Base-by-base conservation (phyloP, 306 rosid genomes). In the Biancaea sappan region DNA sequence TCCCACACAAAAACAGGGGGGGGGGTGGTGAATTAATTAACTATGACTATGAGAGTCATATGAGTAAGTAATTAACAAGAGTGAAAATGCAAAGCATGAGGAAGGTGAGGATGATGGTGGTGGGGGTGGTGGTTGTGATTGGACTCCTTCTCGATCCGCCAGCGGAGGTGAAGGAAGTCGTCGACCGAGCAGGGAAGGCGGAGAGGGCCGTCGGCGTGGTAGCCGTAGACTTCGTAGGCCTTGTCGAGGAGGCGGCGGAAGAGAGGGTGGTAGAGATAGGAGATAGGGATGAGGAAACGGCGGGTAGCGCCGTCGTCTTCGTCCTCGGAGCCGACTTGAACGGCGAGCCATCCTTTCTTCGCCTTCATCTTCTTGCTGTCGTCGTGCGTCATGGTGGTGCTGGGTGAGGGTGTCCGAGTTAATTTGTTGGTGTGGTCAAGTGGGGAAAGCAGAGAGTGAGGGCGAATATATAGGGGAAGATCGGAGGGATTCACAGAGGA, bases 161-260 rank as follows among this genome's bases (percentile, higher is more conserved):
- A 89, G 0, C 87, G 86, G 26, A 87, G 90, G 24, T 89, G 88
- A 29, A 87, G 81, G 13, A 89, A 89, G 19, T 85, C 93, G 5
- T 90, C 96, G 13, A 90, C 85, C 2, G 93, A 88, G 60, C 96
- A 90, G 0, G 93, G 96, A 0, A 90, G 93, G 51, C 81, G 73
- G 34, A 90, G 96, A 2, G 93, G 96, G 40, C 96, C 96, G 0
- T 83, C 80, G 65, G 86, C 79, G 29, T 90, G 93, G 86, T 90
- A 90, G 0, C 96, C 93, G 46, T 90, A 90, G 28, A 85, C 83
- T 41, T 90, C 96, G 14, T 51, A 71, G 65, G 96, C 96, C 58
- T 79, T 81, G 37, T 90, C 96, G 0, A 86, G 78, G 68, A 90
- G 93, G 3, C 51, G 24, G 72, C 85, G 85, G 78, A 90, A 81